phyloP scores from a whole-genome alignment of 2,329 filamentous ascomycete genomes.

The Talaromyces sp. region DNA sequence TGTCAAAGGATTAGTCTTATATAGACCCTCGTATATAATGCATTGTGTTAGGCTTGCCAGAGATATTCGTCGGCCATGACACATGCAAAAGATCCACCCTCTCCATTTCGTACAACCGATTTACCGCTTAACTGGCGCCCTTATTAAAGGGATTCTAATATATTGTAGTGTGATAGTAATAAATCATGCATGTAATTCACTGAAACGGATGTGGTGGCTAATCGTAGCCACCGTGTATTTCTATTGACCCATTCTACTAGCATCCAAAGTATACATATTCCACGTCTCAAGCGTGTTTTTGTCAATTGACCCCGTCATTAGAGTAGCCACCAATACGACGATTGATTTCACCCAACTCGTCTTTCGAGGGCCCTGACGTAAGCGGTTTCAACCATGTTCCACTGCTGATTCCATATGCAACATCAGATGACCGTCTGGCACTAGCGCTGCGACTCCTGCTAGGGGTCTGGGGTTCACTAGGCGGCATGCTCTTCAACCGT shows the following conservation, averaged over 20 bases:
- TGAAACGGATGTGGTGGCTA: too few relatives aligned
- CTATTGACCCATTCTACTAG: not conserved
- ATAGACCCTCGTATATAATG: too few relatives aligned
- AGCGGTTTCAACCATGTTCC: constrained; percentile 10
- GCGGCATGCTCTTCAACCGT: constrained; percentile 22
- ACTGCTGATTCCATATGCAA: constrained; percentile 9
- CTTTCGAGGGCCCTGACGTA: constrained; percentile 10
- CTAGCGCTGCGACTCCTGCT: constrained; percentile 59
- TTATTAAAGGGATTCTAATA: too few relatives aligned
- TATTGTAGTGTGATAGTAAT: too few relatives aligned
- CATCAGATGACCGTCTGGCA: constrained; percentile 5
- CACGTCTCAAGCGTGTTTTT: not conserved
- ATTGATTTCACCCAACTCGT: constrained; percentile 10
- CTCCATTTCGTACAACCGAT: too few relatives aligned
- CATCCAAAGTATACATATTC: constrained; percentile 10
- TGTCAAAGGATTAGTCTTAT: too few relatives aligned
- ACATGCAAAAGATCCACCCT: too few relatives aligned
- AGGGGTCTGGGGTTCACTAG: constrained; percentile 61
- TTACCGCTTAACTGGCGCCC: too few relatives aligned
- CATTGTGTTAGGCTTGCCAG: too few relatives aligned
- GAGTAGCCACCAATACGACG: constrained; percentile 8
- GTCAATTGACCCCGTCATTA: not conserved
- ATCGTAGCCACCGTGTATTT: not conserved
- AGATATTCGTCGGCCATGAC: too few relatives aligned
- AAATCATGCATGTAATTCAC: too few relatives aligned